phyloP scores from a whole-genome alignment of 768 basidiomycete species.

The Amylocystis lapponica region DNA sequence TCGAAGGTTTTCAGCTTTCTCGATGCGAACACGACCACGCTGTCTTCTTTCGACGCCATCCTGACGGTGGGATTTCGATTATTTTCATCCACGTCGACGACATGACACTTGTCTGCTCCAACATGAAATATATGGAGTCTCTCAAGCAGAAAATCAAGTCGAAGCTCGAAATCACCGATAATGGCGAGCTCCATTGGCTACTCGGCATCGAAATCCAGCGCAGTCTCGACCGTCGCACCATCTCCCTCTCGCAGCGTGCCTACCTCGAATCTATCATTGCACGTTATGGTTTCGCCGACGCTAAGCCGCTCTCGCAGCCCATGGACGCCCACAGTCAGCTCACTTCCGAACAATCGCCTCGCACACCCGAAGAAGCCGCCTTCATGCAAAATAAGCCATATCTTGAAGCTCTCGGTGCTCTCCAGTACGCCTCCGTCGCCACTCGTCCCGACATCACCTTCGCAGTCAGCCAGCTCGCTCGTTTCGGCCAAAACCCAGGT shows the following conservation, averaged over 20 bases:
- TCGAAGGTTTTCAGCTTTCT: conserved; percentile 4
- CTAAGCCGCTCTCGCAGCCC: conserved; percentile 1
- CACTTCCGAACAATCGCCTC: conserved; percentile 1
- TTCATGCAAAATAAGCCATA: conserved; percentile 10
- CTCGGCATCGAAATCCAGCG: conserved; percentile 19
- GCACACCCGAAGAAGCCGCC: not conserved
- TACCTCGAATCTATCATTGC: conserved; percentile 11
- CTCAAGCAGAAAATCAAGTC: conserved; percentile 3
- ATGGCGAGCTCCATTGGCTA: conserved; percentile 8
- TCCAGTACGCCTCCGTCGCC: conserved; percentile 22
- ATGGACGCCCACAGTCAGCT: conserved; percentile 4
- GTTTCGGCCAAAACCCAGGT: conserved; percentile 18
- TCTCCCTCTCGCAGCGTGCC: conserved; percentile 7
- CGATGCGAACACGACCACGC: conserved; percentile 7
- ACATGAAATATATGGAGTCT: not conserved
- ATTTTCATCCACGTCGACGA: conserved; percentile 15
- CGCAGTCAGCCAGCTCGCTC: conserved; percentile 19
- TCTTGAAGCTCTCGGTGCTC: conserved; percentile 18
- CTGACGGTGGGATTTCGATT: not conserved
- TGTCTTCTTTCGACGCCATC: conserved; percentile 2
- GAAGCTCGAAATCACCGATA: conserved; percentile 5
- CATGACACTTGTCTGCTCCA: not conserved
- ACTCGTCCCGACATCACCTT: conserved; percentile 28
- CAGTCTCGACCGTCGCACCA: conserved; percentile 7
- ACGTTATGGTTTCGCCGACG: conserved; percentile 4